Percentiles rank a stretch among this genome's conserved stretches.
Evolutionary conservation across 306 rosid genomes (phyloP).

Genomic region (Leucaena leucocephala): DNA sequence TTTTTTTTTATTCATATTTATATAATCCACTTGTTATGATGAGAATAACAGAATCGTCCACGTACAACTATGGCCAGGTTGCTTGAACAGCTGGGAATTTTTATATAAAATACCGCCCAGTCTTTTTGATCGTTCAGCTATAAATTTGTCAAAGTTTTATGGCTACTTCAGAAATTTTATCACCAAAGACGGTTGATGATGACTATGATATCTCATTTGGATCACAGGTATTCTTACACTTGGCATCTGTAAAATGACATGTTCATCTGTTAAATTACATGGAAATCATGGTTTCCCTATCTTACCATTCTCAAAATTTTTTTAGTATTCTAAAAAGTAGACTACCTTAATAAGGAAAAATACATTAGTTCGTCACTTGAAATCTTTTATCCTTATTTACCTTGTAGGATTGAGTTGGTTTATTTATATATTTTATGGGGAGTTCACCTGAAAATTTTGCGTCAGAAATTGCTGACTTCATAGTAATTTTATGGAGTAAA

Average conservation of each 20-base stretch:
- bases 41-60: constrained; percentile 25
- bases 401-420: not conserved
- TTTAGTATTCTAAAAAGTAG: not conserved
- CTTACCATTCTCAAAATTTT: not conserved
- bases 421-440: not conserved
- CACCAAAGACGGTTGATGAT: constrained; percentile 11
- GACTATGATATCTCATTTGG: not conserved
- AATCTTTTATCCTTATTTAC: not conserved
- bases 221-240: constrained; percentile 27
- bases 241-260: constrained; percentile 26
- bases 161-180: constrained; percentile 21
- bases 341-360: not conserved
- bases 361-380: not conserved
- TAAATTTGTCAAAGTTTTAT: constrained; percentile 1
- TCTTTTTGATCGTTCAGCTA: constrained; percentile 8
- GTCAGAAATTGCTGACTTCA: not conserved
- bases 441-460: not conserved
- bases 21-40: constrained; percentile 6
- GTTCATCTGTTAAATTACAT: not conserved
- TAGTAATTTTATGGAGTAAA: not conserved
- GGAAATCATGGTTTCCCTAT: constrained; percentile 4
- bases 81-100: constrained; percentile 30
- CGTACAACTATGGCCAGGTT: constrained; percentile 20
- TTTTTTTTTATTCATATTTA: constrained; percentile 17
- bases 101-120: constrained; percentile 1